Base-by-base conservation (phyloP, 495 filamentous ascomycete genomes). In the Durotheca rogersii region DNA sequence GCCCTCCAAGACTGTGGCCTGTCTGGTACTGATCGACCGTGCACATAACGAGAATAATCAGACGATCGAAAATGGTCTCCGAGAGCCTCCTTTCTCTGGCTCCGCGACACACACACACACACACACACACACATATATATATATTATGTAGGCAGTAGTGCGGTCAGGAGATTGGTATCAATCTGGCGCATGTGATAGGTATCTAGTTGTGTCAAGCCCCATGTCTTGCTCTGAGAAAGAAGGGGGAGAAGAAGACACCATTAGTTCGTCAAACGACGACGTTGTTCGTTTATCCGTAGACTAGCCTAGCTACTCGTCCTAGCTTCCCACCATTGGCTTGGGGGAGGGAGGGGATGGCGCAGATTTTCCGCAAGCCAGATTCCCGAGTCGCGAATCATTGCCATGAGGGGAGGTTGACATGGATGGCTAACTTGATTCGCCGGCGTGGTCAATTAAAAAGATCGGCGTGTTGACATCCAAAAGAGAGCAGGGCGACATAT, bases 391-490 rank as follows among this genome's bases (percentile, higher is more conserved):
- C 20, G 30, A 37, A 20, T 30, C 14, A 19, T 25, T 38, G 2
- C 39, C 31, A 44, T 7, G 16, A 2, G 23, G 39, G 23, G 32
- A 39, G 11, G 15, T 21, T 21, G 7, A 17, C 9, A 37, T 16
- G 16, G 30, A n/a, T 10, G 36, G 19, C 23, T 39, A 19, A 16
- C 14, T 19, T 37, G 36, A 23, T 39, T 29, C 9, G 23, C 10
- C 16, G 39, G 35, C 39, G 27, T n/a, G 35, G 29, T 40, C 40
- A 36, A 58, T 52, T 29, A 15, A 19, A 14, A 31, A 21, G 55
- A 58, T 58, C 44, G 55, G 7, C 55, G 12, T 27, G 44, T 33
- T 41, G 43, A 19, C 16, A 9, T 36, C 39, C 49, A 30, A 34
- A 44, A 16, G 35, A 21, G 48, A 41, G 19, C n/a, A n/a, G n/a